Evolutionary conservation across 805 yeast species (phyloP).

Genomic region (Lipomyces spencermartinsiae): DNA sequence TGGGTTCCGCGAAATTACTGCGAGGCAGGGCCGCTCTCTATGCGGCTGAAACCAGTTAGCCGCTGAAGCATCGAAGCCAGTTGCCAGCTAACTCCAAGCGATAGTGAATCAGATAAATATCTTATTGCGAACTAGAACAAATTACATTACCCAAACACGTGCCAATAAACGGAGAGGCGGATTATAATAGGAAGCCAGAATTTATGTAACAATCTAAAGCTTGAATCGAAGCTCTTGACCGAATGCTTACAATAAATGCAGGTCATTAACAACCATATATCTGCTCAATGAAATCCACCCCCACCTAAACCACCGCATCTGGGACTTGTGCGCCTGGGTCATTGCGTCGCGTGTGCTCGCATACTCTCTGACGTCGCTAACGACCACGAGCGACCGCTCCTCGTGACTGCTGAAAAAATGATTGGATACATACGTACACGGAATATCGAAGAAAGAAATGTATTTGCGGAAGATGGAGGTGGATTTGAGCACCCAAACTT

Average conservation of each 20-base stretch:
- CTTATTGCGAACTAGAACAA: background rate
- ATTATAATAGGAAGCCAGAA: background rate
- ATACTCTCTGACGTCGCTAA: slow-evolving; percentile 40
- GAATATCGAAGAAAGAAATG: slow-evolving; percentile 45
- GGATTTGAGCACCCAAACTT: slow-evolving; percentile 45
- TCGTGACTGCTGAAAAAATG: slow-evolving; percentile 15
- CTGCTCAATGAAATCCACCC: slow-evolving; percentile 82
- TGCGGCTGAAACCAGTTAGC: background rate
- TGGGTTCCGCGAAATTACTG: no score
- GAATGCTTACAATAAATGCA: slow-evolving; percentile 42
- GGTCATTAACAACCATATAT: slow-evolving; percentile 78
- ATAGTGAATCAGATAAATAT: background rate
- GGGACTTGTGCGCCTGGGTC: slow-evolving; percentile 82
- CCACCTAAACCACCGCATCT: slow-evolving; percentile 94
- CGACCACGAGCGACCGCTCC: slow-evolving; percentile 38
- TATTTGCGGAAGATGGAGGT: slow-evolving; percentile 50
- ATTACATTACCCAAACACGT: background rate
- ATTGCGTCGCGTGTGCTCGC: slow-evolving; percentile 66
- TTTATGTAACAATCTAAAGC: background rate
- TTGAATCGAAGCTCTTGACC: background rate
- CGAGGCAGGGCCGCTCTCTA: background rate
- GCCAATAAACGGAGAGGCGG: background rate
- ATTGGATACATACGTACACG: slow-evolving; percentile 39
- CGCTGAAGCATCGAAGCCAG: no score
- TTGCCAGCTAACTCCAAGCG: no score